A percentile compares a stretch with the other conserved stretches of the same genome.
Conservation (phyloP, 2,329 filamentous ascomycete species). For the Cladosporium halotolerans region DNA sequence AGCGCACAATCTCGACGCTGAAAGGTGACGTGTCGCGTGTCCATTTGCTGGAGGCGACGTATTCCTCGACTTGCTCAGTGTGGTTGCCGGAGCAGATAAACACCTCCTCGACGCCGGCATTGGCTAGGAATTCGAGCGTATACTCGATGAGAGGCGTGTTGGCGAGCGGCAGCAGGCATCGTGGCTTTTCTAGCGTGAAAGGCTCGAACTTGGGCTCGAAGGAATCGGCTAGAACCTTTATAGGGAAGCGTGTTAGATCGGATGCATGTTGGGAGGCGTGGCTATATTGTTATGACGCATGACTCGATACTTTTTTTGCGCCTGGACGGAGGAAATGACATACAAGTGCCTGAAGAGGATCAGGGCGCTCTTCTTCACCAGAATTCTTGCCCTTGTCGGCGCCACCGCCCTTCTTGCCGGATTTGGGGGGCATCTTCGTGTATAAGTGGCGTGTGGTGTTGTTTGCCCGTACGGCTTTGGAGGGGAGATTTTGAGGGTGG, state of each 20-base stretch:
- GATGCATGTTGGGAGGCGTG: neutral
- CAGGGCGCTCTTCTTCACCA: constrained; percentile 53
- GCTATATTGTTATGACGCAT: constrained; percentile 1
- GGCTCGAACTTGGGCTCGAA: constrained; percentile 90
- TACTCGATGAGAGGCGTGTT: constrained; percentile 97
- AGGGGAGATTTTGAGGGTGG: neutral
- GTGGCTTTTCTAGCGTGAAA: constrained; percentile 79
- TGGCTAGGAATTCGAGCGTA: constrained; percentile 90
- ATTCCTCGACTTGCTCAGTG: constrained; percentile 77
- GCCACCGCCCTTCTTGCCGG: constrained; percentile 28
- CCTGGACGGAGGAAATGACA: constrained; percentile 22
- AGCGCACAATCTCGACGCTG: constrained; percentile 76
- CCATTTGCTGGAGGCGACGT: constrained; percentile 74
- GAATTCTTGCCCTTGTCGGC: constrained; percentile 33
- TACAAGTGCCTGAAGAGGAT: constrained; percentile 58
- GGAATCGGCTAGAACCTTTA: constrained; percentile 80
- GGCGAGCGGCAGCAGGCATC: constrained; percentile 89
- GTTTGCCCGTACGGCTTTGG: neutral
- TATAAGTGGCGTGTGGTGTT: constrained; percentile 9
- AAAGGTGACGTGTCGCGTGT: constrained; percentile 70
- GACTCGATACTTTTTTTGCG: constrained; percentile 6
- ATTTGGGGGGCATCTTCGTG: constrained; percentile 42
- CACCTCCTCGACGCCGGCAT: constrained; percentile 90
- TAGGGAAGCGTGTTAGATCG: constrained; percentile 14
- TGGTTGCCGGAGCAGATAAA: constrained; percentile 88